phyloP scores from a whole-genome alignment of 495 filamentous ascomycete species.

The Pseudomonodictys pantanalensis region DNA sequence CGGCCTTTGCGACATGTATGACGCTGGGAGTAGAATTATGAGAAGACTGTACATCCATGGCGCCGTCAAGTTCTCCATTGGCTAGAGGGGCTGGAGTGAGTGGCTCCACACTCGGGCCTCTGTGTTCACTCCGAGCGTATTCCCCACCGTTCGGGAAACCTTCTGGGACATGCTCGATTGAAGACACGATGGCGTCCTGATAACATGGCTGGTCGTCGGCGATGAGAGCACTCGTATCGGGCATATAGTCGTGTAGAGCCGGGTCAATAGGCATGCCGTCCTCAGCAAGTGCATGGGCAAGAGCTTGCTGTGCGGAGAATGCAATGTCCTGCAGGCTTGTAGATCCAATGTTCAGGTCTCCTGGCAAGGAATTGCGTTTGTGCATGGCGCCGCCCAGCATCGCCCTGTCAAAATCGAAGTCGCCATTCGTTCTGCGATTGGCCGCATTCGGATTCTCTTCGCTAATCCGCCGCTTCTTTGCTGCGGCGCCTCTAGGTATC shows the following conservation, averaged over 20 bases:
- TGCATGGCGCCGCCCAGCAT: conserved; percentile 6
- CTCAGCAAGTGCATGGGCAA: conserved; percentile 47
- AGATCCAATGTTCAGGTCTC: conserved; percentile 45
- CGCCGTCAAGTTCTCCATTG: background rate
- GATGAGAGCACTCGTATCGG: background rate
- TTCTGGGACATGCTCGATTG: conserved; percentile 19
- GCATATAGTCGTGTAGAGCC: background rate
- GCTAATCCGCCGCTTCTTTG: conserved; percentile 49
- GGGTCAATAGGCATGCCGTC: conserved; percentile 6
- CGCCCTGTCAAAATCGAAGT: background rate
- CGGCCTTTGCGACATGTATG: too few relatives aligned
- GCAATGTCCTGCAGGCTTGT: conserved; percentile 54
- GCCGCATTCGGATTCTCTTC: conserved; percentile 37
- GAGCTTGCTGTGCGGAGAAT: conserved; percentile 47
- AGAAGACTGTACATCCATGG: background rate
- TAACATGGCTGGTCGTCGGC: background rate
- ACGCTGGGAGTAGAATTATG: background rate
- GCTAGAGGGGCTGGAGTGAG: conserved; percentile 14
- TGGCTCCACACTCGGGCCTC: conserved; percentile 7
- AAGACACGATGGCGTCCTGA: conserved; percentile 16
- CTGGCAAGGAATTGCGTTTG: background rate
- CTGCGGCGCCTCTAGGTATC: conserved; percentile 54
- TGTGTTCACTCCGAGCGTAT: background rate
- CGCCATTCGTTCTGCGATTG: conserved; percentile 25
- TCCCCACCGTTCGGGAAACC: conserved; percentile 3